Evolutionary conservation across 108 stramenopile species (phyloP), one percentile per base, ranked within the genome.

Genomic region (Cyclotella choctawhatcheeana): DNA sequence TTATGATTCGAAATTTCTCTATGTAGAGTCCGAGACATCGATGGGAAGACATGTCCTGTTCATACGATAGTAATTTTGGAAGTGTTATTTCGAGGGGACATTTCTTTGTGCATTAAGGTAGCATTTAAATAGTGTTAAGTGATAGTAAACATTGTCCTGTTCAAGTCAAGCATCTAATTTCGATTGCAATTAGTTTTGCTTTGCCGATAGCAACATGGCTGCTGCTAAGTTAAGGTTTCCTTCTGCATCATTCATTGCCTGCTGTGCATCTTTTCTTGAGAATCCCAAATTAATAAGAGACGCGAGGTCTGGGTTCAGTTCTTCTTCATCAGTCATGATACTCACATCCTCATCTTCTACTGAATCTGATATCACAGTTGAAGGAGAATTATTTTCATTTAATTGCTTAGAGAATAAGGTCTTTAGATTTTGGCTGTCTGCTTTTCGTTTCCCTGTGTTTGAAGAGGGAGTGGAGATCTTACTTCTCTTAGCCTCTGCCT

Each of bases 251-350:
- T 26, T 40, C 47, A 81, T 44, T 44, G 69, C 64, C 0, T 62
- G 44, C 48, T 64, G 31, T 10, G 80, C 73, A 17, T 43, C 31
- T 32, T 35, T 64, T 60, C 34, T 50, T 10, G 32, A 27, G 43
- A 68, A 81, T n/a, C 80, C 80, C 80, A 81, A 74, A 1, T 43
- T 43, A 33, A 81, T 3, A 14, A 81, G 64, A 37, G 60, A 47
- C 8, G 40, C 26, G 12, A 30, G 16, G 30, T 56, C 31, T 56
- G 29, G 2, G 1, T 48, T 58, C n/a, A 66, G 56, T 29, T 75
- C 65, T 34, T 62, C 61, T 21, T n/a, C n/a, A n/a, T n/a, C n/a
- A n/a, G n/a, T n/a, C n/a, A n/a, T n/a, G n/a, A n/a, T n/a, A n/a
- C n/a, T n/a, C n/a, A n/a, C n/a, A n/a, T n/a, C n/a, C n/a, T n/a